Percentiles rank a stretch among this genome's conserved stretches.
phyloP scores from a whole-genome alignment of 2,329 filamentous ascomycete species.

The Pestalotiopsis sp. region DNA sequence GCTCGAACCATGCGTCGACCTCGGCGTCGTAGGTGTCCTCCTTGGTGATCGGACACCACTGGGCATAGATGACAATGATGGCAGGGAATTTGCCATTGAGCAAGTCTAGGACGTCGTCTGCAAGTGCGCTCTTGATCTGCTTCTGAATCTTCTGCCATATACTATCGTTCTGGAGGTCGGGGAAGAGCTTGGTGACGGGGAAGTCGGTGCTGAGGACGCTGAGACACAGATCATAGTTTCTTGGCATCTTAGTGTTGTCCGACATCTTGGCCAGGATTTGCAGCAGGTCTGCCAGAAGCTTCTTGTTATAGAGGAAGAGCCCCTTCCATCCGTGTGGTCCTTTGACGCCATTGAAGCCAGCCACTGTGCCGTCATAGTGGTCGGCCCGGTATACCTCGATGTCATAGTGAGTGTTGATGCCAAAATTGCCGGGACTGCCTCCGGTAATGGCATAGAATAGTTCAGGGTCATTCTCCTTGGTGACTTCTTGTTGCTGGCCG shows the following conservation, averaged over 20 bases:
- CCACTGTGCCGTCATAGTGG: not conserved
- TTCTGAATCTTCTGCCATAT: not conserved
- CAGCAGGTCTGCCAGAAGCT: not conserved
- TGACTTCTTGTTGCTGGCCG: conserved; percentile 49
- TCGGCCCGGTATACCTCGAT: conserved; percentile 36
- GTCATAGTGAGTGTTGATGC: conserved; percentile 58
- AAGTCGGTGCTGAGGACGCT: not conserved
- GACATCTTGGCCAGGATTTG: not conserved
- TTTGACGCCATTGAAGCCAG: not conserved
- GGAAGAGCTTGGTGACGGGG: not conserved
- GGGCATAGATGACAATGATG: conserved; percentile 49
- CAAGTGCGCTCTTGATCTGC: not conserved
- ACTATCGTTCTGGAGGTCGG: not conserved
- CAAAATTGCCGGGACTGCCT: conserved; percentile 61
- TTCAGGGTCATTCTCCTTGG: conserved; percentile 51
- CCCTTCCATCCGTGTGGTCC: not conserved
- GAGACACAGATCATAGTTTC: not conserved
- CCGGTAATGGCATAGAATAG: conserved; percentile 63
- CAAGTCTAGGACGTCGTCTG: not conserved
- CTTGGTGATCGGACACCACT: conserved; percentile 46
- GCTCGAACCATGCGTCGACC: conserved; percentile 41
- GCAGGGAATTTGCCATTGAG: conserved; percentile 39
- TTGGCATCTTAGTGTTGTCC: not conserved
- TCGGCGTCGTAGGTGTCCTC: conserved; percentile 37
- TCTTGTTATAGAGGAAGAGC: not conserved